Conservation (phyloP, 2,329 filamentous ascomycete species). For the Microsporum canis region DNA sequence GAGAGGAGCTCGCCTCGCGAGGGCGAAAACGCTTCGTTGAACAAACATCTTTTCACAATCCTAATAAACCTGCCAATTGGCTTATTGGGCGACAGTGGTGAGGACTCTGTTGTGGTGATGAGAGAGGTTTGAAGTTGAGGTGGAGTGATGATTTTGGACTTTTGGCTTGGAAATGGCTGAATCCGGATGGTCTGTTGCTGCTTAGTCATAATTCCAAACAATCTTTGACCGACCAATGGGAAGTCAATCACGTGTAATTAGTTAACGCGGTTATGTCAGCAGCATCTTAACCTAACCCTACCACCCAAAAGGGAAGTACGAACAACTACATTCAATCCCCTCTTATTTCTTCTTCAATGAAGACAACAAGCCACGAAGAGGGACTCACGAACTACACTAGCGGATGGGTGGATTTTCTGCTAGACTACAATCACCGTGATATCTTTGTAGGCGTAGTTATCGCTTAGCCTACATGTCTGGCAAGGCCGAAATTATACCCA, state of each 20-base stretch:
- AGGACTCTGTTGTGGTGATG: background rate
- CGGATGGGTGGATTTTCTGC: too few relatives aligned
- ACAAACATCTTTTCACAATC: conserved; percentile 33
- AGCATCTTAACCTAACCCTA: background rate
- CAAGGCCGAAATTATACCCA: too few relatives aligned
- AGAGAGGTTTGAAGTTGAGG: background rate
- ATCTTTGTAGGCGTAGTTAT: too few relatives aligned
- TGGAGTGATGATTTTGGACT: conserved; percentile 1
- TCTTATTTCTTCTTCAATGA: background rate
- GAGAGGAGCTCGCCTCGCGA: conserved; percentile 36
- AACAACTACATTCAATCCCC: background rate
- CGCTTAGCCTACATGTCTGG: too few relatives aligned
- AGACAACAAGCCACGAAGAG: background rate
- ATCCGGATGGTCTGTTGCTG: conserved; percentile 11
- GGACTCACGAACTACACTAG: background rate
- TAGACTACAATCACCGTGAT: too few relatives aligned
- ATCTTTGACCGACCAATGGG: background rate
- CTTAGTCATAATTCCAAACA: conserved; percentile 9
- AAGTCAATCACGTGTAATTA: background rate
- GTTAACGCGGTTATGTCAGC: background rate
- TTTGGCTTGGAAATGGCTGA: conserved; percentile 9
- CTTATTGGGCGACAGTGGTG: background rate
- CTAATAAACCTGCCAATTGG: conserved; percentile 7
- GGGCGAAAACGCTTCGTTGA: conserved; percentile 36
- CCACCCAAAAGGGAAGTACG: background rate